Base-by-base conservation (phyloP, 208 protist genomes). In the Trypanosoma caninum region DNA sequence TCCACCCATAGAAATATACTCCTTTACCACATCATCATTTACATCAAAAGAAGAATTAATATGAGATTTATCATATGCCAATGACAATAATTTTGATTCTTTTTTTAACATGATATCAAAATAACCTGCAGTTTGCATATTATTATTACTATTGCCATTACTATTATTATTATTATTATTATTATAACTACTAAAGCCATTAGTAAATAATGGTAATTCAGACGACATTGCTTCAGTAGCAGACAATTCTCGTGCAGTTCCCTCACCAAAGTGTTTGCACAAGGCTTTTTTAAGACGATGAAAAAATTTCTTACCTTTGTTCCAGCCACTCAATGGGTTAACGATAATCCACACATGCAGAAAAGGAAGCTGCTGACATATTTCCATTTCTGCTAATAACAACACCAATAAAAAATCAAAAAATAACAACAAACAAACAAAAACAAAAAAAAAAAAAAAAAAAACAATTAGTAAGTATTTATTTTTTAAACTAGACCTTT, bases 241-340 rank as follows among this genome's bases (percentile, higher is more conserved):
- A 3, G 25, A 23, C 0, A 13, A 22, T 20, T 28, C 23, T 28
- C 59, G 53, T 3, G 48, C 46, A 31, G 56, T 40, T 16, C 23
- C 31, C 14, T 44, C 51, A 28, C 31, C 0, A 37, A 66, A 67
- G 13, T 52, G 40, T n/a, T 23, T 59, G n/a, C 33, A 31, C 28
- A 74, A 28, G 16, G 16, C 35, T 37, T 59, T 74, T 22, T 59
- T 22, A 31, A 74, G 47, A 23, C 41, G 35, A 3, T 27, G 14
- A 14, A 41, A 22, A 20, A 67, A 10, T 11, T 33, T 34, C 22
- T 59, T 47, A 9, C 72, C 76, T n/a, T 58, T 65, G 1, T 81
- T 81, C 3, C 65, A 47, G 2, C 80, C 85, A 30, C 85, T 89
- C 30, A 50, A 71, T 6, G 80, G 76, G 53, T 93, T 88, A 31